Conservation (phyloP, 139 green algal species). For the Zygnema cylindricum region DNA sequence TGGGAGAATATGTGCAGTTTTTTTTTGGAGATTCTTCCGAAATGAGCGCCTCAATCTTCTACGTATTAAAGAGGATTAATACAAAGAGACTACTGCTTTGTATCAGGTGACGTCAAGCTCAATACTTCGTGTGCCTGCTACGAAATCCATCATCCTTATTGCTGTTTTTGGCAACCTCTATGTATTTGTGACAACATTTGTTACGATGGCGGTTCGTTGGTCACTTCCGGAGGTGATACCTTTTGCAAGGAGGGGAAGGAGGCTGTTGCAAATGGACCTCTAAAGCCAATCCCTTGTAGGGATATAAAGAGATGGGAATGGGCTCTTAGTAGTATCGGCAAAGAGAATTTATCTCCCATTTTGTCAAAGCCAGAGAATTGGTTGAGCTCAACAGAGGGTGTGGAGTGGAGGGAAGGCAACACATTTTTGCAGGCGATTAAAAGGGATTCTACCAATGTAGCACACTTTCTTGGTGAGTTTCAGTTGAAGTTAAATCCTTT, state of each 20-base stretch:
- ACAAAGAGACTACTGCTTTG: neutral
- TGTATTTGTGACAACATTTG: neutral
- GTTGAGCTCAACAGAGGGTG: neutral
- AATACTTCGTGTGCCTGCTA: neutral
- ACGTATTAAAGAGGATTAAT: no score
- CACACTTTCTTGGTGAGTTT: constrained; percentile 6
- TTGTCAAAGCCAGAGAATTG: neutral
- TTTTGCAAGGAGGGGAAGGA: neutral
- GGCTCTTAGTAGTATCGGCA: neutral
- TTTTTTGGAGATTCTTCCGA: neutral
- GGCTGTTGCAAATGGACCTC: neutral
- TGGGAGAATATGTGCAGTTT: neutral
- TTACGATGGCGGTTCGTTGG: neutral
- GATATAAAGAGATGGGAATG: neutral
- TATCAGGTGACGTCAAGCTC: neutral
- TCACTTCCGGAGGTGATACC: neutral
- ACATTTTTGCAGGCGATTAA: constrained; percentile 8
- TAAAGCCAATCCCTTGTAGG: neutral
- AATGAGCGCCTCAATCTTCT: no score
- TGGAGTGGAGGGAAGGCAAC: neutral
- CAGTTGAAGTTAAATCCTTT: neutral
- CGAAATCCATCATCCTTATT: neutral
- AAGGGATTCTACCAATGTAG: constrained; percentile 7
- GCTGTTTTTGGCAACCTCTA: neutral
- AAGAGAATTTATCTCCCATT: neutral